Evolutionary conservation across 202 grass and related monocot species (phyloP), one percentile per base, ranked within the genome.

Genomic region (Thinopyrum obtusiflorum): DNA sequence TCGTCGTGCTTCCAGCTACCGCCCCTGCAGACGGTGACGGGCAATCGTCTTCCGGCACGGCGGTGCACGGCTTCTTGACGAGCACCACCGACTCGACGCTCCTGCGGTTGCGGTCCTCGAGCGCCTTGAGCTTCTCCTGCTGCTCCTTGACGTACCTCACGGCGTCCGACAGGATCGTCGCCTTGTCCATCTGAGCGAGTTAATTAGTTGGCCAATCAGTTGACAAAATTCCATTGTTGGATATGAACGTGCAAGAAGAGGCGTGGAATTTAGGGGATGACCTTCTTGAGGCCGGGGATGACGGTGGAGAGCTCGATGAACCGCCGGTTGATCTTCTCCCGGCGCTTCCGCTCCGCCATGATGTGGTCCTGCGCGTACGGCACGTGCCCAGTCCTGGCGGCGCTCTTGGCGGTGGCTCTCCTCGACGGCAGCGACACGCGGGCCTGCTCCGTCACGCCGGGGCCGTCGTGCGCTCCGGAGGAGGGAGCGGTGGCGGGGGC

Each of bases 271-370:
- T 20, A 9, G 13, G 60, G 59, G 32, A 33, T 33, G 33, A 94
- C 92, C 92, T 97, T 97, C 63, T 92, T 94, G 27, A 97, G 90
- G 36, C 75, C 78, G 14, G 94, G 94, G 73, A 94, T 94, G 76
- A 94, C 61, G n/a, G 88, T 69, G 4, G 94, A 94, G 46, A 94
- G 90, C 79, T 92, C 94, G 40, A 97, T 91, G 81, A 92, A 97
- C 0, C 82, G 86, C 69, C 89, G 78, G 64, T 94, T 97, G 86
- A 97, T 89, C 78, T 94, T 97, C 86, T 97, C 94, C 63, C 94
- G 70, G 11, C 92, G 86, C 72, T 78, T 90, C 15, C 94, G 65
- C 83, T 97, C 94, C 6, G 94, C 92, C 33, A 97, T 87, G 73
- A 94, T 87, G 80, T 97, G 94, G 9, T 97, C 92, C 25, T 89